A percentile compares a stretch with the other conserved stretches of the same genome.
Conservation (phyloP, 2,329 filamentous ascomycete genomes). For the Myotisia sp. region DNA sequence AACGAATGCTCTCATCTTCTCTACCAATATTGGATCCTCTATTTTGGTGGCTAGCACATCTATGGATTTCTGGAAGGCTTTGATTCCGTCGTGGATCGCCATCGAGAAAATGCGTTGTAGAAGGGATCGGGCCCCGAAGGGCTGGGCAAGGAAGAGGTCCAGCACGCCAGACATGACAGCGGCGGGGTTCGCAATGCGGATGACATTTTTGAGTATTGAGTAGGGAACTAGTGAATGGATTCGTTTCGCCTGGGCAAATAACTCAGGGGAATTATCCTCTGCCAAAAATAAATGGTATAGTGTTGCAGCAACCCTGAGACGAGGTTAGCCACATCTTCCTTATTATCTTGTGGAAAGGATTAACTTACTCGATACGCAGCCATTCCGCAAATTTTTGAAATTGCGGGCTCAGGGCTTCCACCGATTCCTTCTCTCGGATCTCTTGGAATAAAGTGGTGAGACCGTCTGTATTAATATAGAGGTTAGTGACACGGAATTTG, state of each 20-base stretch:
- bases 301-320: constrained; percentile 64
- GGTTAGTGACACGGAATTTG: not conserved
- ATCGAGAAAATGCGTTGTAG: constrained; percentile 90
- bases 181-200: constrained; percentile 87
- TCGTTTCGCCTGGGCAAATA: constrained; percentile 84
- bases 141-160: constrained; percentile 89
- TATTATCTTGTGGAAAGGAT: not conserved
- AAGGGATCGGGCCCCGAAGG: constrained; percentile 76
- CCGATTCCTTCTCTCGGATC: constrained; percentile 77
- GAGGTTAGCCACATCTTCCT: not conserved
- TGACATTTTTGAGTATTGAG: constrained; percentile 86
- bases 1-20: constrained; percentile 69
- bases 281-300: constrained; percentile 95
- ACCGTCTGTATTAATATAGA: constrained; percentile 43
- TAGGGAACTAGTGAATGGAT: constrained; percentile 95
- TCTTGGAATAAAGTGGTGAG: constrained; percentile 85
- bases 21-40: constrained; percentile 61
- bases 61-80: constrained; percentile 71
- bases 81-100: constrained; percentile 81
- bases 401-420: constrained; percentile 78
- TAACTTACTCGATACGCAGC: constrained; percentile 67
- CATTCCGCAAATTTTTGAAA: constrained; percentile 98
- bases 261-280: constrained; percentile 91
- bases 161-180: constrained; percentile 93
- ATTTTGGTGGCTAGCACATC: constrained; percentile 64